Percentiles rank a stretch among this genome's conserved stretches.
phyloP scores from a whole-genome alignment of 192 early-diverging fungal species.

The Physocladia obscura region DNA sequence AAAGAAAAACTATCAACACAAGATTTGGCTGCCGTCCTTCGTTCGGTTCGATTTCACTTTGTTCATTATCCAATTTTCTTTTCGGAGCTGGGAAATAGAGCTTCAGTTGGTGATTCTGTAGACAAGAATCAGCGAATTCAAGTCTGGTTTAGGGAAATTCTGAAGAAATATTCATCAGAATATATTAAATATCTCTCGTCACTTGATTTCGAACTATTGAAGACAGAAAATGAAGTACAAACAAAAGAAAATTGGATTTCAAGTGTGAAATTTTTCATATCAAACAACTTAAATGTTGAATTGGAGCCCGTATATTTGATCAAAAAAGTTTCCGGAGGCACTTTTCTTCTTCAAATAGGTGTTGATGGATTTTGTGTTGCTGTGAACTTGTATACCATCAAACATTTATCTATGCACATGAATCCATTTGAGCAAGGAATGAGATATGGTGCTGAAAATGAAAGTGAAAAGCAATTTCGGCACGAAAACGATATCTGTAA shows the following conservation, averaged over 20 bases:
- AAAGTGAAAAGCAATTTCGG: slow-evolving; percentile 30
- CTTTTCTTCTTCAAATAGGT: slow-evolving; percentile 48
- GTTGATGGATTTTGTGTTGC: slow-evolving; percentile 44
- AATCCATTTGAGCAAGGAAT: slow-evolving; percentile 18
- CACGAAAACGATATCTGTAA: slow-evolving; percentile 37
- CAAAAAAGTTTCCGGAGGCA: slow-evolving; percentile 18
- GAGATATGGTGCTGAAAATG: slow-evolving; percentile 12
- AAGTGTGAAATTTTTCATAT: slow-evolving; percentile 27
- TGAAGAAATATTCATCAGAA: slow-evolving; percentile 31
- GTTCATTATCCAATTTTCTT: slow-evolving; percentile 52
- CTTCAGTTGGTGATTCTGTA: neutral
- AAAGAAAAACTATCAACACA: slow-evolving; percentile 20
- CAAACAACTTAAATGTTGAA: slow-evolving; percentile 26
- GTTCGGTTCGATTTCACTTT: slow-evolving; percentile 45
- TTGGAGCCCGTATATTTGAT: slow-evolving; percentile 36
- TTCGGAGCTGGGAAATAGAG: slow-evolving; percentile 37
- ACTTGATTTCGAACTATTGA: slow-evolving; percentile 34
- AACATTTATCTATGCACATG: neutral
- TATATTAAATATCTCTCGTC: slow-evolving; percentile 39
- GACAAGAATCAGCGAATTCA: neutral
- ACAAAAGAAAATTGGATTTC: neutral
- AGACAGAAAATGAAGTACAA: neutral
- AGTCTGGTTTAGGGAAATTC: slow-evolving; percentile 43
- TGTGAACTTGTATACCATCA: slow-evolving; percentile 48
- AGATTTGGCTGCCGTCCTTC: slow-evolving; percentile 44